Percentiles rank a stretch among this genome's conserved stretches.
phyloP scores from a whole-genome alignment of 73 alveolate genomes.

The Paramecium bursaria region DNA sequence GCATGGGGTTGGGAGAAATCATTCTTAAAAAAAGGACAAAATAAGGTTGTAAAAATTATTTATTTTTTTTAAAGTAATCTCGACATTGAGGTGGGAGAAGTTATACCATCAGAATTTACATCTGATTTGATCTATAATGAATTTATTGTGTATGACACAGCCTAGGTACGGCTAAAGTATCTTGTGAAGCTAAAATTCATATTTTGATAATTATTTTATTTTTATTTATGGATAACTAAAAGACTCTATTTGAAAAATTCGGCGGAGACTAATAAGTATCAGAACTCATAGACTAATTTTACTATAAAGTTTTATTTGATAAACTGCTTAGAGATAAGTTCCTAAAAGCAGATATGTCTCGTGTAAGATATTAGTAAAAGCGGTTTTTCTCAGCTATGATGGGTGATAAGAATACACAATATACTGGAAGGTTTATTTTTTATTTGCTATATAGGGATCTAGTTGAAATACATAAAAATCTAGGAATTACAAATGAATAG shows the following conservation, averaged over 20 bases:
- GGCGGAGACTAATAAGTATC: slow-evolving; percentile 60
- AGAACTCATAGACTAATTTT: slow-evolving; percentile 52
- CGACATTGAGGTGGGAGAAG: slow-evolving; percentile 48
- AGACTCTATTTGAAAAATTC: slow-evolving; percentile 36
- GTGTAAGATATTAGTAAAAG: slow-evolving; percentile 53
- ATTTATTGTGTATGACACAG: slow-evolving; percentile 84
- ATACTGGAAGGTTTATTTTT: slow-evolving; percentile 17
- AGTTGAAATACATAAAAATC: slow-evolving; percentile 26
- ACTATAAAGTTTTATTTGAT: slow-evolving; percentile 50
- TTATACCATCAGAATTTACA: slow-evolving; percentile 70
- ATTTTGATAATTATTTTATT: slow-evolving; percentile 18
- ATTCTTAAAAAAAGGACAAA: slow-evolving; percentile 34
- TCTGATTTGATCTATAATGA: slow-evolving; percentile 83
- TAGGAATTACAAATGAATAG: slow-evolving; percentile 40
- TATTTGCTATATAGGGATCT: slow-evolving; percentile 44
- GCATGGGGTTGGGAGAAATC: slow-evolving; percentile 80
- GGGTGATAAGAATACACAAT: slow-evolving; percentile 58
- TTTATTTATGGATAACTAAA: slow-evolving; percentile 31
- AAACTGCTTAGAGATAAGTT: slow-evolving; percentile 58
- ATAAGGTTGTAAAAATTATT: not conserved
- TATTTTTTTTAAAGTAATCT: not conserved
- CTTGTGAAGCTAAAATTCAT: slow-evolving; percentile 55
- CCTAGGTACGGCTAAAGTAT: slow-evolving; percentile 72
- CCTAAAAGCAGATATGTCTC: slow-evolving; percentile 56
- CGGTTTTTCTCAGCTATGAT: slow-evolving; percentile 49